A percentile compares a stretch with the other conserved stretches of the same genome.
Conservation (phyloP, 352 stramenopile genomes). For the Pythium apleroticum region DNA sequence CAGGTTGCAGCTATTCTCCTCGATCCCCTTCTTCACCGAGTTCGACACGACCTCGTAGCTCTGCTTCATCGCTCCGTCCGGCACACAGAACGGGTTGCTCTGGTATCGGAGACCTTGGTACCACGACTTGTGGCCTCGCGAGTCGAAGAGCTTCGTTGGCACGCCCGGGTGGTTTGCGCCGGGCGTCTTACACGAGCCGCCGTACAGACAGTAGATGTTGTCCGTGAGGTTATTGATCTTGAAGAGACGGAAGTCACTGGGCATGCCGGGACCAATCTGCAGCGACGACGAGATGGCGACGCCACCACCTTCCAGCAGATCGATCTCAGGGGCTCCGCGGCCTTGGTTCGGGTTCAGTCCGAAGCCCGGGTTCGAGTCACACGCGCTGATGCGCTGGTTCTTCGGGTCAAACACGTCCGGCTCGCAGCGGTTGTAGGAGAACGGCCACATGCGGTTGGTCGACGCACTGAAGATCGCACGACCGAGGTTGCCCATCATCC, state of each 20-base stretch:
- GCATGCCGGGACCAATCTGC: slow-evolving; percentile 61
- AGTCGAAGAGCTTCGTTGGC: slow-evolving; percentile 36
- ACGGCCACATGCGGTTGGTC: slow-evolving; percentile 91
- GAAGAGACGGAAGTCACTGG: slow-evolving; percentile 29
- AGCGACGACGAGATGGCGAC: slow-evolving; percentile 70
- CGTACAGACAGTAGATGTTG: slow-evolving; percentile 30
- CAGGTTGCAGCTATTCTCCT: slow-evolving; percentile 40
- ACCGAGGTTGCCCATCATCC: slow-evolving; percentile 38
- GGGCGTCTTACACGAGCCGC: slow-evolving; percentile 24
- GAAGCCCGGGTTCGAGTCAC: slow-evolving; percentile 84
- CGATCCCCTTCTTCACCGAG: slow-evolving; percentile 33
- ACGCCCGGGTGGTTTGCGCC: slow-evolving; percentile 55
- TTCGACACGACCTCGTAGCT: slow-evolving; percentile 30
- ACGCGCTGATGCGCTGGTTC: slow-evolving; percentile 85
- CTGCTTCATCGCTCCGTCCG: slow-evolving; percentile 21
- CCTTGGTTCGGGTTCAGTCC: slow-evolving; percentile 48
- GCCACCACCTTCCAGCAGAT: slow-evolving; percentile 82
- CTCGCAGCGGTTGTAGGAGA: slow-evolving; percentile 87
- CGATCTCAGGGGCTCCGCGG: slow-evolving; percentile 88
- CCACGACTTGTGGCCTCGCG: slow-evolving; percentile 50
- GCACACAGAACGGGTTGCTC: slow-evolving; percentile 44
- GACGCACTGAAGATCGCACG: slow-evolving; percentile 46
- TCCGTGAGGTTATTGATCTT: slow-evolving; percentile 12
- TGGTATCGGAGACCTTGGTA: slow-evolving; percentile 58
- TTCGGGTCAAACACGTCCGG: slow-evolving; percentile 51